These are phyloP conservation scores for Exidia glandulosa DNA, from an alignment of 768 basidiomycete genomes.

Conservation along the genomic window DNA sequence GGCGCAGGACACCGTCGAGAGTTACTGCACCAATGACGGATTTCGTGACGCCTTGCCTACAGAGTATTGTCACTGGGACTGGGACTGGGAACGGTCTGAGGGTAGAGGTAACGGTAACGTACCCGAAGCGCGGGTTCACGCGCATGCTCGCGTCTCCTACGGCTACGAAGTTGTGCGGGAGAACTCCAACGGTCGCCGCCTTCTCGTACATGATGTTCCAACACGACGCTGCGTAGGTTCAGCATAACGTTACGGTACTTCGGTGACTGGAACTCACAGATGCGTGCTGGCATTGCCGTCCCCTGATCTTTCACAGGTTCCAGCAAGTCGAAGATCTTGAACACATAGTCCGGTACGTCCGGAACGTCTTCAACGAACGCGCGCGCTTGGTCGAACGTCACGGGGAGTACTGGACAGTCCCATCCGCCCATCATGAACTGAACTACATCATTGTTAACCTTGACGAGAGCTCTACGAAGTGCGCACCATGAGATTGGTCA, in stretches of 20 bases:
- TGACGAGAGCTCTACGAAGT: neutral
- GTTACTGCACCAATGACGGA: constrained; percentile 12
- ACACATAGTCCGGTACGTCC: constrained; percentile 17
- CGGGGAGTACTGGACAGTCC: neutral
- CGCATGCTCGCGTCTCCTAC: constrained; percentile 25
- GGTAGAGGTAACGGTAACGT: neutral
- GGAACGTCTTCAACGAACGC: neutral
- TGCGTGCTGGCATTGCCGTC: neutral
- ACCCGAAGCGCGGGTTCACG: constrained; percentile 15
- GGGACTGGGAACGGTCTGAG: too few relatives aligned
- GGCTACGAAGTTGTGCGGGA: constrained; percentile 24
- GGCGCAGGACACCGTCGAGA: constrained; percentile 8
- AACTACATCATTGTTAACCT: neutral
- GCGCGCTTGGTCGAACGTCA: neutral
- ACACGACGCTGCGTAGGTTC: constrained; percentile 10
- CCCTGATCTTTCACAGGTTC: constrained; percentile 15
- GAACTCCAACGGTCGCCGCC: constrained; percentile 8
- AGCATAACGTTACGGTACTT: constrained; percentile 3
- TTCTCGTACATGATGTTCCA: constrained; percentile 14
- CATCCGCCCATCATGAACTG: neutral
- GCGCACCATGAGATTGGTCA: neutral
- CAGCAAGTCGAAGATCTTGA: constrained; percentile 17
- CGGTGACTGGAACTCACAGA: constrained; percentile 9
- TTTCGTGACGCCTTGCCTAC: constrained; percentile 14
- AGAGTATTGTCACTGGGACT: too few relatives aligned